Evolutionary conservation across 169 alveolate species (phyloP).

Genomic region (Theileria sp.): DNA sequence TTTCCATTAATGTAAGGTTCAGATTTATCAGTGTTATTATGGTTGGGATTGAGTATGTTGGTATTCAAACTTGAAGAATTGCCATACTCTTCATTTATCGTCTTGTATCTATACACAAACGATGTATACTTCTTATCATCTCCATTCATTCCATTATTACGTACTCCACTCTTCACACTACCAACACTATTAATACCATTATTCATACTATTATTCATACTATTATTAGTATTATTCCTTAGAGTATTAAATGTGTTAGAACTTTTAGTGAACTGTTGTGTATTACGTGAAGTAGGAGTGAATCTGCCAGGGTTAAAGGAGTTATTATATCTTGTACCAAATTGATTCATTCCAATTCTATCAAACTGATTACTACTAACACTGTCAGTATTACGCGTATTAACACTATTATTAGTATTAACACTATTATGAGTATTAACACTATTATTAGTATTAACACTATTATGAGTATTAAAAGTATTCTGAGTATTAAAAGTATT

Average conservation of each 20-base stretch:
- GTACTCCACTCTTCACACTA: neutral
- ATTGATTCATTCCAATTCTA: neutral
- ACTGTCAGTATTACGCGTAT: too few species aligned
- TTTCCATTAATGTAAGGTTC: slow-evolving; percentile 15
- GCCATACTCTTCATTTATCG: slow-evolving; percentile 25
- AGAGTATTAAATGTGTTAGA: too few species aligned
- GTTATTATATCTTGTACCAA: neutral
- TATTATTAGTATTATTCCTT: neutral
- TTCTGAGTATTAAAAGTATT: neutral
- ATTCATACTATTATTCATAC: neutral
- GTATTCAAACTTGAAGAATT: neutral
- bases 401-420: too few species aligned
- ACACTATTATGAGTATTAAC: too few species aligned
- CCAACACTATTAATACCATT: neutral
- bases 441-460: too few species aligned
- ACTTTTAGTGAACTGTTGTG: too few species aligned
- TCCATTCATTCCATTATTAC: neutral
- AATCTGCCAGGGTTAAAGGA: too few species aligned
- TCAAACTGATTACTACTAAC: too few species aligned
- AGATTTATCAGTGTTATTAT: neutral
- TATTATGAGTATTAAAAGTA: neutral
- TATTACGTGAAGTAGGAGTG: too few species aligned
- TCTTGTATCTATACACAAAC: slow-evolving; percentile 33
- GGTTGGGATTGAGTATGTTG: too few species aligned
- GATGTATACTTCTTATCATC: slow-evolving; percentile 18